Conservation (phyloP, 495 filamentous ascomycete species). For the Lindgomyces ingoldianus region DNA sequence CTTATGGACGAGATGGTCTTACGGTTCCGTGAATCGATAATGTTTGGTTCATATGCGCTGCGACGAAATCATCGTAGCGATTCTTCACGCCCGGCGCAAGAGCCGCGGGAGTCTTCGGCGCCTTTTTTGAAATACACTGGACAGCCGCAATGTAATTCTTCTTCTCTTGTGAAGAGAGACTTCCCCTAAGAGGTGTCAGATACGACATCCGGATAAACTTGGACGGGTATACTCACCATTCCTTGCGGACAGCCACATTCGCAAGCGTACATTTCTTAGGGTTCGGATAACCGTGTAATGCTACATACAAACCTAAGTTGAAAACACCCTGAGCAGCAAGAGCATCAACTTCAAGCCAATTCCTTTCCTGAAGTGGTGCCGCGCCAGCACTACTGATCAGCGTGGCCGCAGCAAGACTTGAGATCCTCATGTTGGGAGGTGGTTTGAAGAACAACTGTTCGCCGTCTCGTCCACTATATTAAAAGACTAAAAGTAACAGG, state of each 20-base stretch:
- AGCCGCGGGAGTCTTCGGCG: constrained; percentile 49
- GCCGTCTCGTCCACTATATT: neutral
- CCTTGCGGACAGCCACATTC: constrained; percentile 42
- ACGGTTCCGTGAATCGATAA: constrained; percentile 61
- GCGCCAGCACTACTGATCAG: constrained; percentile 22
- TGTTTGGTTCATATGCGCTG: constrained; percentile 66
- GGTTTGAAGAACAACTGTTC: neutral
- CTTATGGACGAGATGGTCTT: constrained; percentile 19
- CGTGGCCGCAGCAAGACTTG: constrained; percentile 10
- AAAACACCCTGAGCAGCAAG: constrained; percentile 34
- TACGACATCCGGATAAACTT: neutral
- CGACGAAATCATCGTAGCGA: constrained; percentile 72
- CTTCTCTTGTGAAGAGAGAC: constrained; percentile 52
- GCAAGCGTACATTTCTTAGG: constrained; percentile 36
- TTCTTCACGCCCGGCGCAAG: constrained; percentile 54
- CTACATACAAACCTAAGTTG: constrained; percentile 36
- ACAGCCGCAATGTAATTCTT: constrained; percentile 64
- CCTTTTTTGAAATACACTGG: constrained; percentile 59
- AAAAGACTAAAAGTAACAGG: neutral
- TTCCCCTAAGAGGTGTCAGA: constrained; percentile 48
- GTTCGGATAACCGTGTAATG: constrained; percentile 32
- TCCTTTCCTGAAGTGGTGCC: constrained; percentile 16
- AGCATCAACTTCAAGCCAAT: constrained; percentile 27
- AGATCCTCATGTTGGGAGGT: constrained; percentile 24
- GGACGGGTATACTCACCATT: constrained; percentile 40